Evolutionary conservation across 129 eudicot species (phyloP).

Genomic region (Escallonia rubra): DNA sequence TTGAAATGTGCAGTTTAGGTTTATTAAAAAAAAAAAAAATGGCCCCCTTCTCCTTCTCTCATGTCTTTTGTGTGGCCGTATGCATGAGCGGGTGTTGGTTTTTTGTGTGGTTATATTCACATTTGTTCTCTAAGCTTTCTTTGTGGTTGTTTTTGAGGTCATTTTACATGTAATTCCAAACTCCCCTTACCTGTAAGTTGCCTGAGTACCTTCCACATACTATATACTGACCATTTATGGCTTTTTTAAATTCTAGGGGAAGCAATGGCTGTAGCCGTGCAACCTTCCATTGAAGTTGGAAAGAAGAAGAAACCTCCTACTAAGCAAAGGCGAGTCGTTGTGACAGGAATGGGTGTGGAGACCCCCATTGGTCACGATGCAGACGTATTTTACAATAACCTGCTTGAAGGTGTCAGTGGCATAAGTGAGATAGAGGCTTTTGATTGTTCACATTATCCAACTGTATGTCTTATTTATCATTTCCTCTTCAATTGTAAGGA

Average conservation of each 20-base stretch:
- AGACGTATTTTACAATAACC: conserved; percentile 59
- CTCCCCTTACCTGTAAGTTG: background rate
- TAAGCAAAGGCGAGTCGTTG: conserved; percentile 84
- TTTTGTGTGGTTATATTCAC: background rate
- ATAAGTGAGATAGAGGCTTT: conserved; percentile 77
- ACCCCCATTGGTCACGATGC: conserved; percentile 78
- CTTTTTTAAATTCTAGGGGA: conserved; percentile 31
- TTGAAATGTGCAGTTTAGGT: background rate
- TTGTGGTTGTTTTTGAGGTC: background rate
- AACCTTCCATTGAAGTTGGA: conserved; percentile 49
- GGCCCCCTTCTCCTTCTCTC: too few species aligned
- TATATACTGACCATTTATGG: background rate
- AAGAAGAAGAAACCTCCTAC: conserved; percentile 52
- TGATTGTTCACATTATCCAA: conserved; percentile 77
- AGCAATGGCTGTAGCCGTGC: conserved; percentile 65
- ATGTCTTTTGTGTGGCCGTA: too few species aligned
- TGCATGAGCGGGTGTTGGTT: too few species aligned
- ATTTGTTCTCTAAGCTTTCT: background rate
- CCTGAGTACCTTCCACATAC: background rate
- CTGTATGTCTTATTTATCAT: conserved; percentile 38
- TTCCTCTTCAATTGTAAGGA: background rate
- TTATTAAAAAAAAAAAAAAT: too few species aligned
- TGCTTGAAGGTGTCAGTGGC: conserved; percentile 93
- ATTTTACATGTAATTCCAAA: background rate
- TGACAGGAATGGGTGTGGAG: conserved; percentile 95